phyloP scores from a whole-genome alignment of 129 eudicot genomes.

The Centrapalus pauciflorus region DNA sequence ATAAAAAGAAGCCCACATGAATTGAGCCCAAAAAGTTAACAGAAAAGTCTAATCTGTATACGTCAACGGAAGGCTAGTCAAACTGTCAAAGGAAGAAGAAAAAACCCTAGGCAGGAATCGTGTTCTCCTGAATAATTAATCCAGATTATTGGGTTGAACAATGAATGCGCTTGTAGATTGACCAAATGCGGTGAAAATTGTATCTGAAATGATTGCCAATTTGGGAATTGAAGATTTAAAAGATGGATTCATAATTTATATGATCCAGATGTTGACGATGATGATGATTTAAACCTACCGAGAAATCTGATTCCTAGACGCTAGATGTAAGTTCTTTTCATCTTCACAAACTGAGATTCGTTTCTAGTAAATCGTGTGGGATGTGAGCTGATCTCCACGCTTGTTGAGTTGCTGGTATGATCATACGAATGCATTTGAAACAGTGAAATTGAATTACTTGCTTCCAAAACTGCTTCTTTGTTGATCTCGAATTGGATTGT shows the following conservation, averaged over 20 bases:
- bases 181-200: neutral
- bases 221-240: neutral
- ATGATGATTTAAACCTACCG: neutral
- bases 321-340: conserved; percentile 3
- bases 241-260: neutral
- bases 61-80: neutral
- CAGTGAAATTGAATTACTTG: neutral
- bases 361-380: neutral
- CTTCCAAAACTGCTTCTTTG: neutral
- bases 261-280: neutral
- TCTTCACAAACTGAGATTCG: conserved; percentile 1
- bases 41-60: neutral
- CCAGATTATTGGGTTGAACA: neutral
- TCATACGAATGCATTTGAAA: neutral
- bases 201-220: neutral
- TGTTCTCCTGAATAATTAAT: neutral
- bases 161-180: neutral
- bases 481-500: neutral
- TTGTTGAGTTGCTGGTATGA: neutral
- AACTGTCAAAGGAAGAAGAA: neutral
- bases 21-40: neutral
- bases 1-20: too few relatives aligned
- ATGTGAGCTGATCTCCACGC: too few relatives aligned
- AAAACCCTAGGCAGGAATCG: neutral
- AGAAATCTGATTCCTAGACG: neutral